A percentile compares a stretch with the other conserved stretches of the same genome.
Evolutionary conservation across 2,329 filamentous ascomycete genomes (phyloP).

Genomic region (Ceratocystis ficicola): DNA sequence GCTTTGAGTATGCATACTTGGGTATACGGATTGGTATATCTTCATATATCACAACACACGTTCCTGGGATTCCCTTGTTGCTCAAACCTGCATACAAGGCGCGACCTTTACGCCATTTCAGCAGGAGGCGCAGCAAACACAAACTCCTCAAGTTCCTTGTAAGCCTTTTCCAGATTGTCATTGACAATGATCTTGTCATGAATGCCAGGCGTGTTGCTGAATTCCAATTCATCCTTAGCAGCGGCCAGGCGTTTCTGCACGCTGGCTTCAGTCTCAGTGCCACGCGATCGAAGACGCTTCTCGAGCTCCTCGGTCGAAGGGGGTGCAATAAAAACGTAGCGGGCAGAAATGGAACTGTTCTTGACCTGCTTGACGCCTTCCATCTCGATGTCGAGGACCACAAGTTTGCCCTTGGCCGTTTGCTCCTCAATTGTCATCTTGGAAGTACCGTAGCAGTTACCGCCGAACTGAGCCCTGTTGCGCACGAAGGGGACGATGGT

Average conservation of each 20-base stretch:
- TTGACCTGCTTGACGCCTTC: conserved; percentile 94
- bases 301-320: conserved; percentile 66
- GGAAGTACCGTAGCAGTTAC: conserved; percentile 78
- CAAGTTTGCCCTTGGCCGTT: conserved; percentile 56
- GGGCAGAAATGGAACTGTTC: conserved; percentile 57
- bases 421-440: conserved; percentile 67
- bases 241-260: conserved; percentile 58
- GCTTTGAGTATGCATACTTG: not conserved
- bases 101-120: conserved; percentile 6
- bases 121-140: conserved; percentile 31
- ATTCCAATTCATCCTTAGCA: conserved; percentile 64
- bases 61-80: not conserved
- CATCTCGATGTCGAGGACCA: conserved; percentile 93
- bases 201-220: conserved; percentile 50
- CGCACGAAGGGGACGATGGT: not conserved
- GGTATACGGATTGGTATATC: conserved; percentile 5
- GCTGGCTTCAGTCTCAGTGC: conserved; percentile 65
- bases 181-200: conserved; percentile 33
- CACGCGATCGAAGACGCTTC: conserved; percentile 57
- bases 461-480: conserved; percentile 61
- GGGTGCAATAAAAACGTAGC: conserved; percentile 76
- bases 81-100: not conserved
- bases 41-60: not conserved
- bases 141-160: conserved; percentile 40
- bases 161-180: conserved; percentile 39